These are phyloP conservation scores for Globisporangium spiculum DNA, from an alignment of 352 stramenopile genomes.

Conservation along the genomic window DNA sequence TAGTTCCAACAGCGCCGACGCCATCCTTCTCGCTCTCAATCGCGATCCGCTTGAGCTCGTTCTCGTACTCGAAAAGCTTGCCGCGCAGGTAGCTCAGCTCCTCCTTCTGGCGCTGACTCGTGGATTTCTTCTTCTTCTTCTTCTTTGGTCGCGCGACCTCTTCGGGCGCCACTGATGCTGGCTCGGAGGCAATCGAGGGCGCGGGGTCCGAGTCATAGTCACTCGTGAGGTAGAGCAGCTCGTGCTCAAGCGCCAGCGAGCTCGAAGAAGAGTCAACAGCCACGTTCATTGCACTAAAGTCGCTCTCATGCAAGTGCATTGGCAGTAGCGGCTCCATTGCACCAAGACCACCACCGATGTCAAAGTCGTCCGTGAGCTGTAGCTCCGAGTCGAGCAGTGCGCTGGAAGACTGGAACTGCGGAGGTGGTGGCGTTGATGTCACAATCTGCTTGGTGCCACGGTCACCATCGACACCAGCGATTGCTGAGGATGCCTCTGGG, in stretches of 20 bases:
- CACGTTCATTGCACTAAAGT: neutral
- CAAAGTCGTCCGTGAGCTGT: neutral
- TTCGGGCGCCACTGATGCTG: neutral
- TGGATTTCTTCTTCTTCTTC: constrained; percentile 15
- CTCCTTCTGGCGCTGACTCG: constrained; percentile 11
- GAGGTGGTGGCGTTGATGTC: too few species aligned
- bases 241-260: neutral
- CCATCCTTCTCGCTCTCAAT: neutral
- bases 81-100: constrained; percentile 15
- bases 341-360: neutral
- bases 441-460: too few species aligned
- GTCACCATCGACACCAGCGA: too few species aligned
- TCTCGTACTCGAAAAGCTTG: constrained; percentile 9
- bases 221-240: neutral
- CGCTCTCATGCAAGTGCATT: neutral
- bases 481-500: too few species aligned
- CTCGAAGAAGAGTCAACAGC: neutral
- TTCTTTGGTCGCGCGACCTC: neutral
- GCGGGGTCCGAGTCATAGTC: constrained; percentile 1
- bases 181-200: neutral
- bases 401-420: neutral
- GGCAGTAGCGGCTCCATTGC: neutral
- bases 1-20: neutral
- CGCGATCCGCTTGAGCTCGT: constrained; percentile 4
- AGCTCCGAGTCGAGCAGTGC: constrained; percentile 1